Evolutionary conservation across 2,329 filamentous ascomycete species (phyloP).

Genomic region (Fusarium nematophilum): DNA sequence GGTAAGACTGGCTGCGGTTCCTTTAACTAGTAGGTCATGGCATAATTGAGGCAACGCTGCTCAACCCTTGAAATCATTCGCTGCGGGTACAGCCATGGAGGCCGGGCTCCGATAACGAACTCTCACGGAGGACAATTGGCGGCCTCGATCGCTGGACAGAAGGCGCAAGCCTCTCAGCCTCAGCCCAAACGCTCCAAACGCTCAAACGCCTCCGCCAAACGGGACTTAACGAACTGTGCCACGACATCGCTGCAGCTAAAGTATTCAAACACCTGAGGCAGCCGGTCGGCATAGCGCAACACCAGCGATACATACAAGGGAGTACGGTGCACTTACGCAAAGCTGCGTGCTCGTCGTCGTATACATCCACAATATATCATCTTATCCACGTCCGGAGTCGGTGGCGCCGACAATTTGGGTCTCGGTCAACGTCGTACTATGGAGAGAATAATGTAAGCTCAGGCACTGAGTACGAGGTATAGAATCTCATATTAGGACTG

Average conservation of each 20-base stretch:
- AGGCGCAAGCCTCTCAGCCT: slow-evolving; percentile 7
- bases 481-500: slow-evolving; percentile 26
- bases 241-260: not conserved
- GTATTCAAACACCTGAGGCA: slow-evolving; percentile 12
- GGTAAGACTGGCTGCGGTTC: not conserved
- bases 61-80: slow-evolving; percentile 22
- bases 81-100: not conserved
- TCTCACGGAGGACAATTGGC: not conserved
- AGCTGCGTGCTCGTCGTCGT: slow-evolving; percentile 33
- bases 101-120: not conserved
- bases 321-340: slow-evolving; percentile 41
- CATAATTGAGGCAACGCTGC: slow-evolving; percentile 32
- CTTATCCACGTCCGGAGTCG: slow-evolving; percentile 35
- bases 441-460: slow-evolving; percentile 25
- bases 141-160: not conserved
- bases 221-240: slow-evolving; percentile 1
- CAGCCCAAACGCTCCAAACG: slow-evolving; percentile 11
- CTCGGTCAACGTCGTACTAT: slow-evolving; percentile 8
- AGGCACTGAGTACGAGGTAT: slow-evolving; percentile 11
- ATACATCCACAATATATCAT: slow-evolving; percentile 33
- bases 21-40: slow-evolving; percentile 10
- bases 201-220: slow-evolving; percentile 14
- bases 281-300: not conserved
- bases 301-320: too few species aligned
- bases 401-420: slow-evolving; percentile 15